Base-by-base conservation (phyloP, 352 stramenopile species). In the Phytophthora melonis region DNA sequence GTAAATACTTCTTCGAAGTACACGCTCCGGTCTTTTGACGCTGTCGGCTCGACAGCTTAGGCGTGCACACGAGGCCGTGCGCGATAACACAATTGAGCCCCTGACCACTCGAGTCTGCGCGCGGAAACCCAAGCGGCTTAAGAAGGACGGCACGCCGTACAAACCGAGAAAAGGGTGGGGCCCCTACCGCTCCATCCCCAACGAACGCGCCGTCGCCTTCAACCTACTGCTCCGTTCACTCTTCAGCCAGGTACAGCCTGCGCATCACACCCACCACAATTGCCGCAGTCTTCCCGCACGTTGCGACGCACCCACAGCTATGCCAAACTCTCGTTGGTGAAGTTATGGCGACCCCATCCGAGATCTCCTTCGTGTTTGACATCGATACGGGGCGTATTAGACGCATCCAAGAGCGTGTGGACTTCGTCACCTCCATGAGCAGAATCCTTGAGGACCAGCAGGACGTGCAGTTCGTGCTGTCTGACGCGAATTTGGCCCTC, bases 151-250 rank as follows among this genome's bases (percentile, higher is more conserved):
- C 18, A 50, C 30, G 9, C 21, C 32, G 7, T 27, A 32, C 27
- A 62, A 62, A 23, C 21, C 54, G 9, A 23, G 54, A 32, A 30
- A 47, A 9, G 77, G 66, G 11, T 80, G 72, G 75, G 75, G 72
- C 0, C 67, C 71, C 5, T 82, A 69, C 68, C 71, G 67, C 21
- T 80, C 72, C 21, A 66, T 80, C 8, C n/a, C 66, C 25, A 75
- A 73, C 23, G 76, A 83, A 39, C 73, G 73, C 8, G 70, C 73
- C 3, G 63, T 71, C 9, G 66, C 68, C 30, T 83, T 81, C 56
- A 83, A 83, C 56, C 60, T 83, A n/a, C n/a, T 63, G 57, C 6
- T 10, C 23, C 3, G 43, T 63, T 3, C 21, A 16, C n/a, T 63
- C 57, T 5, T 41, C 36, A 3, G 34, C 57, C 8, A 36, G 23